These are phyloP conservation scores for Funneliformis geosporum DNA, from an alignment of 192 early-diverging fungal species.

Conservation along the genomic window DNA sequence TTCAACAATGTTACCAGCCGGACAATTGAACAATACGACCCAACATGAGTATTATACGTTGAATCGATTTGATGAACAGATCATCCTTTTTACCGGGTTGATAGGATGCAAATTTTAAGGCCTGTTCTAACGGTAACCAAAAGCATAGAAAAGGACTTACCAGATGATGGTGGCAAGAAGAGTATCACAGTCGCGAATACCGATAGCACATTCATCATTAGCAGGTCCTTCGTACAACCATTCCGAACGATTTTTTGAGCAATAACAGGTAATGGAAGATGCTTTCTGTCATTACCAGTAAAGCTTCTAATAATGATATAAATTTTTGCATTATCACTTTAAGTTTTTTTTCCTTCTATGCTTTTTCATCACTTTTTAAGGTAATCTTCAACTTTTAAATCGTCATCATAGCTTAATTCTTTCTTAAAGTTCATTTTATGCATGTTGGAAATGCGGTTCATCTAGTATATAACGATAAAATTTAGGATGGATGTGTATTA, in stretches of 20 bases:
- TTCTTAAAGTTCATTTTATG: slow-evolving; percentile 74
- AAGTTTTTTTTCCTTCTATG: slow-evolving; percentile 85
- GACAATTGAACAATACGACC: slow-evolving; percentile 98
- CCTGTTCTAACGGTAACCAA: slow-evolving; percentile 96
- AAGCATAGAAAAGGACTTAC: slow-evolving; percentile 99
- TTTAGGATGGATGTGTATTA: too few species aligned
- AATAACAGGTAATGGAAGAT: slow-evolving; percentile 91
- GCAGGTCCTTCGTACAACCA: slow-evolving; percentile 94
- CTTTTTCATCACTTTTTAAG: slow-evolving; percentile 85
- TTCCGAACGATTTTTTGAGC: slow-evolving; percentile 89
- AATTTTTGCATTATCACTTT: slow-evolving; percentile 98
- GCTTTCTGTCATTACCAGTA: slow-evolving; percentile 99
- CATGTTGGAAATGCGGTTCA: too few species aligned
- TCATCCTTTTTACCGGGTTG: slow-evolving; percentile 87
- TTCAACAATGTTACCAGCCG: slow-evolving; percentile 98
- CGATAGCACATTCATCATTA: slow-evolving; percentile 91
- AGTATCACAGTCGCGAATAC: slow-evolving; percentile 88
- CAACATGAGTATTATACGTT: slow-evolving; percentile 99
- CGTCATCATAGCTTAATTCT: too few species aligned
- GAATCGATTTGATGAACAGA: slow-evolving; percentile 92
- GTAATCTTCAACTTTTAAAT: slow-evolving; percentile 84
- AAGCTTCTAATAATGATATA: slow-evolving; percentile 94
- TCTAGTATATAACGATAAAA: too few species aligned
- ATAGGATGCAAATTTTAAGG: slow-evolving; percentile 99
- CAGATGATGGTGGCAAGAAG: slow-evolving; percentile 97